Evolutionary conservation across 345 rosid genomes (phyloP).

Genomic region (Erucastrum elatum): DNA sequence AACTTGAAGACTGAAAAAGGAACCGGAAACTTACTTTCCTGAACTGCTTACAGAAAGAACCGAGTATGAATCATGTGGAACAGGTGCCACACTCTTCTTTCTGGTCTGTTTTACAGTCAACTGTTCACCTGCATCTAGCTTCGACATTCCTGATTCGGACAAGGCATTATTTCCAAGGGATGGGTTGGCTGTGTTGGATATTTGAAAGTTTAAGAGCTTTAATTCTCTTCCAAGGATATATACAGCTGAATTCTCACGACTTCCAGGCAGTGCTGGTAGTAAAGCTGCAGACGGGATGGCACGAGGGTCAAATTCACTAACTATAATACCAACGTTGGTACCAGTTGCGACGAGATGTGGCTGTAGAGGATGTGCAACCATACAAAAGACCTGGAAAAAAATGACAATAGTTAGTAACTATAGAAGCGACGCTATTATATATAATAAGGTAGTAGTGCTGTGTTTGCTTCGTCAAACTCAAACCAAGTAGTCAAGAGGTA

Average conservation of each 20-base stretch:
- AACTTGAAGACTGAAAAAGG: constrained; percentile 5
- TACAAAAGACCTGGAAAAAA: constrained; percentile 81
- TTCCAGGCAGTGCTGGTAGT: constrained; percentile 72
- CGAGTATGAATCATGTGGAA: constrained; percentile 95
- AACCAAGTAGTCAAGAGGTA: constrained; percentile 22
- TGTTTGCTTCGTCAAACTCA: constrained; percentile 13
- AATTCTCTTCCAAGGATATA: constrained; percentile 87
- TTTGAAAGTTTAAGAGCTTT: constrained; percentile 82
- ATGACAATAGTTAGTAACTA: constrained; percentile 33
- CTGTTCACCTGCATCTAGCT: constrained; percentile 73
- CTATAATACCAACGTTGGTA: constrained; percentile 88
- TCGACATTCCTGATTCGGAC: constrained; percentile 77
- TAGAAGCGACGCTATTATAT: background rate
- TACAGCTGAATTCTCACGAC: constrained; percentile 93
- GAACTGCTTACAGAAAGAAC: constrained; percentile 96
- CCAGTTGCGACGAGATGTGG: constrained; percentile 98
- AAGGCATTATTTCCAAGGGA: constrained; percentile 89
- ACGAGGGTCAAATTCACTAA: constrained; percentile 91
- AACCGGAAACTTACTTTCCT: constrained; percentile 71
- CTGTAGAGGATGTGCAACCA: constrained; percentile 97
- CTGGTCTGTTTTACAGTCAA: constrained; percentile 81
- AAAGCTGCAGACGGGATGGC: constrained; percentile 93
- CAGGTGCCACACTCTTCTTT: constrained; percentile 88
- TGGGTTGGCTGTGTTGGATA: constrained; percentile 72
- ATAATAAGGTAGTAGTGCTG: constrained; percentile 2